These are phyloP conservation scores for Colletotrichum camelliae DNA, from an alignment of 2,329 filamentous ascomycete genomes.

Conservation along the genomic window DNA sequence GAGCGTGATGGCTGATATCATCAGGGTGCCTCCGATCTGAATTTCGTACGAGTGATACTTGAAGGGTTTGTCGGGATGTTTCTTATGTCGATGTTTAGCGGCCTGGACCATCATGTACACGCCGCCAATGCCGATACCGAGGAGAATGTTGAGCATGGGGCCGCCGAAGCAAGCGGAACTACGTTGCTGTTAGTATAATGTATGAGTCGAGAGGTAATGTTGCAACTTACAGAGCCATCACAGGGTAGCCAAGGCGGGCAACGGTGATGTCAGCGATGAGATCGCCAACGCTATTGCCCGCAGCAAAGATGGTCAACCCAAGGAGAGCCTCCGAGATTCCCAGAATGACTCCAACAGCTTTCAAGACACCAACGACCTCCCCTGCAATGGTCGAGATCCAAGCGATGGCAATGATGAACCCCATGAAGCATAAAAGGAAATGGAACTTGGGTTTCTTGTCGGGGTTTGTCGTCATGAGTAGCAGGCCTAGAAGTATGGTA, in stretches of 20 bases:
- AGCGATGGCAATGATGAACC: conserved; percentile 88
- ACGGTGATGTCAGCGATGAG: conserved; percentile 95
- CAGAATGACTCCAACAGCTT: conserved; percentile 89
- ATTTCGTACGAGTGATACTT: conserved; percentile 82
- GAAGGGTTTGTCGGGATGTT: conserved; percentile 69
- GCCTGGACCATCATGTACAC: conserved; percentile 82
- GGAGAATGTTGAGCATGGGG: conserved; percentile 94
- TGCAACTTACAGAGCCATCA: conserved; percentile 79
- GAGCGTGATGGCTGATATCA: conserved; percentile 85
- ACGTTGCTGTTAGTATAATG: conserved; percentile 27
- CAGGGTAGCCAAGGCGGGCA: conserved; percentile 88
- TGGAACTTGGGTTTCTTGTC: conserved; percentile 74
- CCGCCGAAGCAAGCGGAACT: conserved; percentile 95
- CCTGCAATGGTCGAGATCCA: conserved; percentile 97
- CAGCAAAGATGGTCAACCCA: conserved; percentile 93
- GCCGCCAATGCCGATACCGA: conserved; percentile 92
- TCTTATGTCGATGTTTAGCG: conserved; percentile 68
- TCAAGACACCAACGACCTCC: conserved; percentile 93
- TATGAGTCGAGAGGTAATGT: neutral
- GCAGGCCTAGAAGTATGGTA: conserved; percentile 65
- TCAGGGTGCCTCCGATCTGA: conserved; percentile 81
- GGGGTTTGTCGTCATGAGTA: conserved; percentile 73
- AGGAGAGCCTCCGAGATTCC: conserved; percentile 95
- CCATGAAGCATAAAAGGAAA: conserved; percentile 82
- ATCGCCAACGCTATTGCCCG: conserved; percentile 94